Evolutionary conservation across 2,329 filamentous ascomycete genomes (phyloP), one percentile per base, ranked within the genome.

Genomic region (Arthroderma sp.): DNA sequence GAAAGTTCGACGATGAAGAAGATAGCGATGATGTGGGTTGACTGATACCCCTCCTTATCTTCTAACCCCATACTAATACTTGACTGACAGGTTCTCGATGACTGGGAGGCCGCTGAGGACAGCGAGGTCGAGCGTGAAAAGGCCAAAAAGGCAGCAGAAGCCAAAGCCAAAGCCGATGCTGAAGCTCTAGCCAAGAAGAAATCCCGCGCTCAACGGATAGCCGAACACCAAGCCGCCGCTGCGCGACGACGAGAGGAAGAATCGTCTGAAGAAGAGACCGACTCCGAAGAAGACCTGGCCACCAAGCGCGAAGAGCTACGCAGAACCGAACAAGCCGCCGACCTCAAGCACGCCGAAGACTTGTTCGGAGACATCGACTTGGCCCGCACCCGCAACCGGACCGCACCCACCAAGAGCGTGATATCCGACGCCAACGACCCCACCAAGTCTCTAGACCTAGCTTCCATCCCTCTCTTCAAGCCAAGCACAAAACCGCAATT

Each of bases 91-190:
- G 88, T 97, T 58, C 82, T 96, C 68, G 93, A 98, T 60, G 91
- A 88, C 35, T 98, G 93, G 93, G 91, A 97, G 68, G 91, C 88
- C 59, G 91, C 88, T 65, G 93, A 97, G 69, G 93, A 98, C 76
- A 95, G 90, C 61, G 93, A 98, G 67, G 91, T 85, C 66, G 93
- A 98, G 78, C 87, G 90, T 67, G 91, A 96, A 74, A 98, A 97
- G 79, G 88, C 82, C 28, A 87, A 87, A 74, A 93, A 91, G 76
- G 89, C 85, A 54, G 85, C 81, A 4, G 91, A 88, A 68, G 86
- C 83, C 56, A 94, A 95, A 74, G 88, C 87, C 59, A 94, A 94
- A 74, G 90, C 88, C 28, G 89, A 91, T 0, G 91, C 87, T 47
- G 88, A 89, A 67, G 89, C 89, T 6, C 88, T 87, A 44, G 89